Base-by-base conservation (phyloP, 2,329 filamentous ascomycete species). In the Exophiala oligosperma region DNA sequence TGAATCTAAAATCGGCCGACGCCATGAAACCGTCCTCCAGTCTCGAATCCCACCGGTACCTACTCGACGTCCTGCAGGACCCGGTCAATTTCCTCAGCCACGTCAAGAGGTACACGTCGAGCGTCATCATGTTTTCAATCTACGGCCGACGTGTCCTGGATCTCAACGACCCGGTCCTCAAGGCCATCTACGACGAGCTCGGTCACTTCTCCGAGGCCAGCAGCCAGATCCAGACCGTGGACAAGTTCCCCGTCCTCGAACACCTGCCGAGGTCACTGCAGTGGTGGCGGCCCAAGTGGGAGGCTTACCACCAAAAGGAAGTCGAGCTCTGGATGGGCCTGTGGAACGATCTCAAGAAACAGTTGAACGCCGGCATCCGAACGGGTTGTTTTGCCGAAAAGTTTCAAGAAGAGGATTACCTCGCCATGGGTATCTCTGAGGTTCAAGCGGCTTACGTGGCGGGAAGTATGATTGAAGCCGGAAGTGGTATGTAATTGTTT, bases 391-490 rank as follows among this genome's bases (percentile, higher is more conserved):
- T 60, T 51, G 52, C 57, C 46, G 40, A 54, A 43, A 38, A 59
- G 21, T 54, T 59, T 26, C 49, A 50, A 37, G 52, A 59, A 46
- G 47, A 40, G 2, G 38, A 55, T 21, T 55, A 55, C 24, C 56
- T 68, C 14, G 66, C 66, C 12, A 70, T 72, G 53, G 71, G 70
- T 6, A 68, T 74, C 47, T 68, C 57, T 38, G 71, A 73, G 44
- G 64, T 71, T 3, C 70, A 73, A 59, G 71, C 69, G 3, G 70
- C 71, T 1, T 73, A 71, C 40, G 60, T 73, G 7, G 71, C 72
- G 0, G 71, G 71, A 5, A 69, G 65, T 56, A 51, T 59, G 51
- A 54, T 59, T 28, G 52, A 56, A 41, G 56, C 52, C 9, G 56
- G 56, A 6, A 48, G 46, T 54, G 53, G 46, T 56, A 40, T 32